Evolutionary conservation across 441 rosid genomes (phyloP).

Genomic region (Corymbia calophylla): DNA sequence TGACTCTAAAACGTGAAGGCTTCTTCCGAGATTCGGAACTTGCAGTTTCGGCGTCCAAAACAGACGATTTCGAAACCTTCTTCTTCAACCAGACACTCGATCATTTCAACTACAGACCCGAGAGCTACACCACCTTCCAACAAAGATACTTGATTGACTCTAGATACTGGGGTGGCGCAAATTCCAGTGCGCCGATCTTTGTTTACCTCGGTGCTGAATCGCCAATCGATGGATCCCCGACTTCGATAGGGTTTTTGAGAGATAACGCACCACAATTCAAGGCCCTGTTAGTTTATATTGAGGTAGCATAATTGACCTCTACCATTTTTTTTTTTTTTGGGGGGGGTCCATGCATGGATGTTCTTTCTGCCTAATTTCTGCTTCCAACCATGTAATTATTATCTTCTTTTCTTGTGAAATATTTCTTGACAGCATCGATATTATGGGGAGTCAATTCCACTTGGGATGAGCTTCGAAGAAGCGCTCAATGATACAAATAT

Average conservation of each 20-base stretch:
- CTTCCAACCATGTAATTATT: background rate
- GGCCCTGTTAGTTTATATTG: slow-evolving; percentile 24
- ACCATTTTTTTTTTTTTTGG: background rate
- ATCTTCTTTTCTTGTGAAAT: background rate
- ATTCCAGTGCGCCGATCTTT: slow-evolving; percentile 26
- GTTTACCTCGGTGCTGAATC: slow-evolving; percentile 21
- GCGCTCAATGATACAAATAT: slow-evolving; percentile 15
- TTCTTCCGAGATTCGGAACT: background rate
- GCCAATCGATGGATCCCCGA: background rate
- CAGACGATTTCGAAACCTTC: background rate
- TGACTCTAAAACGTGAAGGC: background rate
- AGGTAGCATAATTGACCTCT: background rate
- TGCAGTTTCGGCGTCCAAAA: background rate
- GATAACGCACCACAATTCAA: slow-evolving; percentile 26
- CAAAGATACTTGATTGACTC: slow-evolving; percentile 28
- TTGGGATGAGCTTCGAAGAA: slow-evolving; percentile 13
- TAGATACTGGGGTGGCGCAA: slow-evolving; percentile 30
- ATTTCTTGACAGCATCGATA: slow-evolving; percentile 24
- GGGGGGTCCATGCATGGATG: background rate
- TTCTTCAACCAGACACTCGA: slow-evolving; percentile 27
- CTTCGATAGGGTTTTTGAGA: background rate
- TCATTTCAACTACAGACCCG: slow-evolving; percentile 34
- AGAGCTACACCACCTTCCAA: slow-evolving; percentile 28
- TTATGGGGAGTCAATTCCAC: slow-evolving; percentile 35
- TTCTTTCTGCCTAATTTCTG: too few species aligned